These are phyloP conservation scores for Starmerella bombicola DNA, from an alignment of 805 yeast species.

Conservation along the genomic window DNA sequence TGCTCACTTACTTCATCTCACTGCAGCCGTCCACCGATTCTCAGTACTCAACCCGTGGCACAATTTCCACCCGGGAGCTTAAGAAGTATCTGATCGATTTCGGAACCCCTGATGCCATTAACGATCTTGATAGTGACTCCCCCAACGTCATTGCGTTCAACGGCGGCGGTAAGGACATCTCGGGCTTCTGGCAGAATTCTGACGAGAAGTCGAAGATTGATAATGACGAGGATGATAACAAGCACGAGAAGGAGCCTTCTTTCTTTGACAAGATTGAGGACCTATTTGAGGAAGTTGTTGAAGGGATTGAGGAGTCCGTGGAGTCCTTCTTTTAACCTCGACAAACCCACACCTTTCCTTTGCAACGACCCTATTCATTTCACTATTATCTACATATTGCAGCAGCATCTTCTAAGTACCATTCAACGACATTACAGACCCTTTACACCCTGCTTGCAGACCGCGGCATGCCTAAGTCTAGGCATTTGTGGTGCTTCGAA, in stretches of 20 bases:
- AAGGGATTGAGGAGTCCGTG: slow-evolving; percentile 11
- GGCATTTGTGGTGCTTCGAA: too few relatives aligned
- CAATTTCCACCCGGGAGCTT: slow-evolving; percentile 41
- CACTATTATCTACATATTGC: too few relatives aligned
- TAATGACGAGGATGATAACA: slow-evolving; percentile 2
- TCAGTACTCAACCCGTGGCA: slow-evolving; percentile 36
- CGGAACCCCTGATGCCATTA: slow-evolving; percentile 39
- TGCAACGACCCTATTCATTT: too few relatives aligned
- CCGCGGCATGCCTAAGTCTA: too few relatives aligned
- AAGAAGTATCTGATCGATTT: slow-evolving; percentile 40
- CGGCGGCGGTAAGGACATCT: slow-evolving; percentile 46
- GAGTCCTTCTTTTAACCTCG: background rate
- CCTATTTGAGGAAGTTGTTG: slow-evolving; percentile 7
- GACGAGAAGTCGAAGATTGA: slow-evolving; percentile 4
- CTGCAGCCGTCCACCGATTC: slow-evolving; percentile 58
- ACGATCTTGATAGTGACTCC: slow-evolving; percentile 38
- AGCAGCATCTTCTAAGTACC: too few relatives aligned
- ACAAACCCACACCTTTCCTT: too few relatives aligned
- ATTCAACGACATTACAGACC: too few relatives aligned
- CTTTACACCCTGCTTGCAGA: too few relatives aligned
- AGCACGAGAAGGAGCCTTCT: background rate
- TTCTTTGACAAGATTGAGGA: slow-evolving; percentile 7
- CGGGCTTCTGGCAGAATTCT: slow-evolving; percentile 36
- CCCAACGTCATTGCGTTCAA: slow-evolving; percentile 50
- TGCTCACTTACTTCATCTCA: slow-evolving; percentile 77